Evolutionary conservation across 208 protist genomes (phyloP).

Genomic region (Leishmania aethiopica): DNA sequence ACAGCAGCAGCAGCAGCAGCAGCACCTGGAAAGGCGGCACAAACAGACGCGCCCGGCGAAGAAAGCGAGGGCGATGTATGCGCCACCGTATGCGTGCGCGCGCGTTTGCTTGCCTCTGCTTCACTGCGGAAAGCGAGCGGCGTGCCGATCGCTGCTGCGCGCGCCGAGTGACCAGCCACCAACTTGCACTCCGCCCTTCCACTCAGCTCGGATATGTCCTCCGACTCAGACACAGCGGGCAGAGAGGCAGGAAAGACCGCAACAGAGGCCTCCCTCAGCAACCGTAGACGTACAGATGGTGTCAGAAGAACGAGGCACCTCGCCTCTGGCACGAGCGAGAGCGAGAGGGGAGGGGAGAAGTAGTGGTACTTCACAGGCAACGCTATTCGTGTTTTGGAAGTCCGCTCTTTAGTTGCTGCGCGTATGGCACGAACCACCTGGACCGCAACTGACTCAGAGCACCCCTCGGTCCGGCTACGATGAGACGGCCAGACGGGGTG

Average conservation of each 20-base stretch:
- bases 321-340: not conserved
- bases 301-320: not conserved
- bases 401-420: not conserved
- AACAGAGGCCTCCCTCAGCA: not conserved
- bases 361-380: not conserved
- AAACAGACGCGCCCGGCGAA: not conserved
- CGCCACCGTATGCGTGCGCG: not conserved
- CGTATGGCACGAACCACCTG: not conserved
- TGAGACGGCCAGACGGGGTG: not conserved
- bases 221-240: not conserved
- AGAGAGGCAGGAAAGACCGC: not conserved
- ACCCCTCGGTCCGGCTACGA: not conserved
- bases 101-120: not conserved
- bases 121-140: not conserved
- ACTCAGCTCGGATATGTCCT: not conserved
- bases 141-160: not conserved
- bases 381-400: not conserved
- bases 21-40: not conserved
- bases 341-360: not conserved
- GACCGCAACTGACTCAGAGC: not conserved
- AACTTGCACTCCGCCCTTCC: not conserved
- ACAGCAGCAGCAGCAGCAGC: not conserved
- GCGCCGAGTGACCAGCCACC: not conserved
- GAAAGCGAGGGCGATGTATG: not conserved
- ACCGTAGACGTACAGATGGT: not conserved